These are phyloP conservation scores for Coprinopsis sp. DNA, from an alignment of 768 basidiomycete species.

Conservation along the genomic window DNA sequence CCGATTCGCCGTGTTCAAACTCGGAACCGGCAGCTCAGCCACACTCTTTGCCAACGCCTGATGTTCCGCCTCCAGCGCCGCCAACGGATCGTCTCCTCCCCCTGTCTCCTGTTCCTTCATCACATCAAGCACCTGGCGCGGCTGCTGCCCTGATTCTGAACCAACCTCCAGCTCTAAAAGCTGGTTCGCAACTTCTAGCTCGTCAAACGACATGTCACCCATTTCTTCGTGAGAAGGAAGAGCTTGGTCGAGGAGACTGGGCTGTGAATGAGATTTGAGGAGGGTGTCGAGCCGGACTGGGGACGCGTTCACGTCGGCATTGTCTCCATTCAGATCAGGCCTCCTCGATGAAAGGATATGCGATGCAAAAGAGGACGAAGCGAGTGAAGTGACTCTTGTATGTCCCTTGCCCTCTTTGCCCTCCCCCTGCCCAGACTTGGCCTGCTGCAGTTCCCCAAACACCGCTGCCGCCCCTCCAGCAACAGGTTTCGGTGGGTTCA, in stretches of 20 bases:
- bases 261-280: slow-evolving; percentile 39
- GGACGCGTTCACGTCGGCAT: slow-evolving; percentile 38
- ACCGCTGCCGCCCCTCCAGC: slow-evolving; percentile 48
- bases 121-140: too few relatives aligned
- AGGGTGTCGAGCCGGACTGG: slow-evolving; percentile 41
- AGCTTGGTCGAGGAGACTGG: slow-evolving; percentile 54
- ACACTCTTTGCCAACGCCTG: slow-evolving; percentile 23
- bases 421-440: slow-evolving; percentile 35
- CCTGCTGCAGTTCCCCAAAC: slow-evolving; percentile 42
- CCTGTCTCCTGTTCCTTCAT: slow-evolving; percentile 13
- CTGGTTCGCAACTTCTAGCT: slow-evolving; percentile 32
- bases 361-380: slow-evolving; percentile 8
- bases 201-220: slow-evolving; percentile 53
- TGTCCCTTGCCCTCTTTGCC: slow-evolving; percentile 15
- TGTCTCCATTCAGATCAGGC: slow-evolving; percentile 16
- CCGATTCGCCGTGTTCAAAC: slow-evolving; percentile 12
- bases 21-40: slow-evolving; percentile 10
- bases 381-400: slow-evolving; percentile 6
- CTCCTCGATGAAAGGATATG: slow-evolving; percentile 13
- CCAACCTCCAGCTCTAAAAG: slow-evolving; percentile 23
- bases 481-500: slow-evolving; percentile 44
- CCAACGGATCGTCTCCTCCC: slow-evolving; percentile 47
- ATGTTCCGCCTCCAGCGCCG: slow-evolving; percentile 32
- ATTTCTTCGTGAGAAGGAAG: slow-evolving; percentile 48
- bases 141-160: slow-evolving; percentile 7